Evolutionary conservation across 257 asterid species (phyloP), one percentile per base, ranked within the genome.

Genomic region (Solanum bukasovii): DNA sequence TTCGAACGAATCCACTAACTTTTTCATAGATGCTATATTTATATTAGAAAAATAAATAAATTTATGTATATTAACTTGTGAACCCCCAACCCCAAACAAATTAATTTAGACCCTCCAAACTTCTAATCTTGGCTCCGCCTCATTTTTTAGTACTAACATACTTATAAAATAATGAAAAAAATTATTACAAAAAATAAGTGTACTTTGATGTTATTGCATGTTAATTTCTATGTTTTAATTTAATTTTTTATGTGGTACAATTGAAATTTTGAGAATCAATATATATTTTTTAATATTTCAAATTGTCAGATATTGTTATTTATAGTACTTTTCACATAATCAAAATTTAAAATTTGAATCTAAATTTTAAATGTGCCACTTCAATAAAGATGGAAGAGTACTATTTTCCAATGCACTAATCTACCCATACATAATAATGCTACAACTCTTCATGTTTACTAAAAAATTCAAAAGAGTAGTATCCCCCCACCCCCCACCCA

Each of bases 1-100:
- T 14, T 14, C 59, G 8, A 0, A 49, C 21, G 0, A 49, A 49
- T 0, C 0, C 0, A 49, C 0, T 14, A 49, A 0, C 1, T 49
- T 49, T 49, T 49, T 16, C 3, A 16, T 16, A 49, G 1, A 14
- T 0, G 0, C 0, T 16, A 14, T 14, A 49, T 16, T 49, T 49
- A 0, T 5, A 5, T 49, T 5, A 14, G 21, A 14, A 2, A 49
- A 2, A 2, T 49, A 49, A 49, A 49, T 16, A 14, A 49, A 49
- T 16, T 49, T 49, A 2, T 49, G 3, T 16, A 49, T 49, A 49
- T 16, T 5, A 49, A 49, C 4, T 49, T 49, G 7, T 49, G 4
- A 16, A 16, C 3, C 1, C 0, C 1, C 0, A 49, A 49, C 1
- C 0, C 1, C 0, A 49, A 49, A 49, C 2, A 42, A 42, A 42